These are phyloP conservation scores for Tylopilus sp. DNA, from an alignment of 768 basidiomycete species.

Conservation along the genomic window DNA sequence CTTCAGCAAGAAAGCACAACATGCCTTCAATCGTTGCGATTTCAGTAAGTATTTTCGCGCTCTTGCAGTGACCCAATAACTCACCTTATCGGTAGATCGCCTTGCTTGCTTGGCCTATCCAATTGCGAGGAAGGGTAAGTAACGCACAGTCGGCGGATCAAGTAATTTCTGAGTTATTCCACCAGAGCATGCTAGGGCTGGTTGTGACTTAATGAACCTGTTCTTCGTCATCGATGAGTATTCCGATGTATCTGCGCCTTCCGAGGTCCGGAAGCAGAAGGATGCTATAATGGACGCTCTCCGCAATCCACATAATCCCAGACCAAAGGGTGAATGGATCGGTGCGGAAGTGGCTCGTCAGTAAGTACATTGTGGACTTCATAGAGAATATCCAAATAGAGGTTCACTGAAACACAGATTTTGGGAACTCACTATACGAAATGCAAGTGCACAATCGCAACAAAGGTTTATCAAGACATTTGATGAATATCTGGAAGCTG, in stretches of 20 bases:
- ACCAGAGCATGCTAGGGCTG: constrained; percentile 28
- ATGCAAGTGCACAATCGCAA: constrained; percentile 1
- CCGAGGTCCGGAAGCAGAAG: constrained; percentile 26
- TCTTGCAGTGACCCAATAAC: background rate
- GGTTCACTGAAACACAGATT: constrained; percentile 3
- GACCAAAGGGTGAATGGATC: background rate
- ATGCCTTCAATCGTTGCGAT: constrained; percentile 11
- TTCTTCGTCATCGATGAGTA: constrained; percentile 51
- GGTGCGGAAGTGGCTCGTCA: constrained; percentile 15
- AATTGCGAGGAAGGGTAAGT: constrained; percentile 9
- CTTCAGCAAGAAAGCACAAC: constrained; percentile 10
- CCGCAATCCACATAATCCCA: constrained; percentile 9
- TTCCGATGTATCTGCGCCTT: constrained; percentile 38
- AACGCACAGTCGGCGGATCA: background rate
- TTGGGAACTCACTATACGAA: constrained; percentile 8
- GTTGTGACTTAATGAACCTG: constrained; percentile 50
- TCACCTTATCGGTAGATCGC: constrained; percentile 1
- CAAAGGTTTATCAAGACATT: constrained; percentile 3
- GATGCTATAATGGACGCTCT: constrained; percentile 22
- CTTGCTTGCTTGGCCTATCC: constrained; percentile 11
- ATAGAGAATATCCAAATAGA: background rate
- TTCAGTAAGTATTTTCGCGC: background rate
- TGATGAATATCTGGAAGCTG: background rate
- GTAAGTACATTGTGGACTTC: background rate
- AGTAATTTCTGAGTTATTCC: background rate